Base-by-base conservation (phyloP, 2,329 filamentous ascomycete genomes). In the Fusarium incarnatum region DNA sequence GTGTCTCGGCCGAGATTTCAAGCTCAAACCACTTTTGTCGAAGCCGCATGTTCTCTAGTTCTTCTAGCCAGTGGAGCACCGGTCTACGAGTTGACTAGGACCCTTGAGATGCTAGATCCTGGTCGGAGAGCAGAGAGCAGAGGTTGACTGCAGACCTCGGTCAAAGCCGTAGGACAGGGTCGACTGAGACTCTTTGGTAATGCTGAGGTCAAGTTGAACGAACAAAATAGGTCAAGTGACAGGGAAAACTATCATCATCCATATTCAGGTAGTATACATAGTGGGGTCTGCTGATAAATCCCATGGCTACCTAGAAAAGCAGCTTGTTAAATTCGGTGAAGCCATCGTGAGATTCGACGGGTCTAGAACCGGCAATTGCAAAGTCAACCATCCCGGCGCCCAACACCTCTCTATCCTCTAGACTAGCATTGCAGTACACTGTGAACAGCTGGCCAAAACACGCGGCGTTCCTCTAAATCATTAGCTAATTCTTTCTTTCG, bases 1-100 rank as follows among this genome's bases (percentile, higher is more conserved):
- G 67, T 71, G 67, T 71, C 65, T 71, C 67, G 68, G 67, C 68
- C 68, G 68, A 71, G 63, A 71, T 71, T 70, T 60, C 60, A 45
- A 46, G 54, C 59, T 71, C 54, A 67, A 50, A 40, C 67, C 45
- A 37, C 50, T 68, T 71, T 70, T 37, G 68, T 68, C 68, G 13
- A 68, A 61, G 68, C 68, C 48, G 68, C 68, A 70, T 63, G 46
- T 46, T 60, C 32, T 60, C 53, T 65, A 55, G 34, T 61, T 60
- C 56, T 62, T 45, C 59, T 32, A 64, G 30, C 41, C 46, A 48
- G 62, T 66, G 61, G 62, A 30, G 42, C 53, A 28, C 52, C 30
- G 32, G 34, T 53, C n/a, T 40, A 56, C 16, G n/a, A 30, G n/a
- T 42, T 53, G 46, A 46, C 55, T 34, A 47, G 54, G 41, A 60